Conservation (phyloP, 2,329 filamentous ascomycete genomes). For the Penicillium sp. region DNA sequence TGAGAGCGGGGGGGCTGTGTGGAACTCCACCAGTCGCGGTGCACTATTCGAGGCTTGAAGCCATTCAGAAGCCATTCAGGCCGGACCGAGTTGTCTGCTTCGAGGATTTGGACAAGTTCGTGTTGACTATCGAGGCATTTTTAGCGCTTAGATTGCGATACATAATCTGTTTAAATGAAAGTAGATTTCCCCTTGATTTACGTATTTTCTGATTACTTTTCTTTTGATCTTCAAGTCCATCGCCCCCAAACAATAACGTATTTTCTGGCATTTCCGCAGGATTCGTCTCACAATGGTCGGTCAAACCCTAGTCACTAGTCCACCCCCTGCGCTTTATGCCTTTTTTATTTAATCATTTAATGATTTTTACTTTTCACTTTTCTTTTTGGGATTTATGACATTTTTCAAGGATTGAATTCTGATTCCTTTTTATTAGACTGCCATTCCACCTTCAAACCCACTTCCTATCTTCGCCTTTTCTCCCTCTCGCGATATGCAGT, state of each 20-base stretch:
- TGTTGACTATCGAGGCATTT: not conserved
- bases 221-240: not conserved
- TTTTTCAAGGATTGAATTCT: slow-evolving; percentile 2
- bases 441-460: slow-evolving; percentile 11
- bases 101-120: not conserved
- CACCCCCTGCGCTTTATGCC: not conserved
- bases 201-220: not conserved
- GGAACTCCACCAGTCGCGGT: not conserved
- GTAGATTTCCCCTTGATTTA: not conserved
- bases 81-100: not conserved
- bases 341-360: not conserved
- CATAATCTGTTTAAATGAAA: not conserved
- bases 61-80: not conserved
- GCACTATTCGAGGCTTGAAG: not conserved
- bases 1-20: slow-evolving; percentile 16
- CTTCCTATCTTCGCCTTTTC: slow-evolving; percentile 4
- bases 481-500: slow-evolving; percentile 18
- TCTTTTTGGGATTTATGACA: slow-evolving; percentile 1
- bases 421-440: slow-evolving; percentile 11
- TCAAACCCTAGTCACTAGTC: not conserved
- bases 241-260: not conserved
- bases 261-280: slow-evolving; percentile 3
- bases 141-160: not conserved
- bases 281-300: slow-evolving; percentile 24
- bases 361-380: slow-evolving; percentile 1